A percentile compares a stretch with the other conserved stretches of the same genome.
Evolutionary conservation across 1,284 basidiomycete genomes (phyloP).

Genomic region (Cryptococcus sp.): DNA sequence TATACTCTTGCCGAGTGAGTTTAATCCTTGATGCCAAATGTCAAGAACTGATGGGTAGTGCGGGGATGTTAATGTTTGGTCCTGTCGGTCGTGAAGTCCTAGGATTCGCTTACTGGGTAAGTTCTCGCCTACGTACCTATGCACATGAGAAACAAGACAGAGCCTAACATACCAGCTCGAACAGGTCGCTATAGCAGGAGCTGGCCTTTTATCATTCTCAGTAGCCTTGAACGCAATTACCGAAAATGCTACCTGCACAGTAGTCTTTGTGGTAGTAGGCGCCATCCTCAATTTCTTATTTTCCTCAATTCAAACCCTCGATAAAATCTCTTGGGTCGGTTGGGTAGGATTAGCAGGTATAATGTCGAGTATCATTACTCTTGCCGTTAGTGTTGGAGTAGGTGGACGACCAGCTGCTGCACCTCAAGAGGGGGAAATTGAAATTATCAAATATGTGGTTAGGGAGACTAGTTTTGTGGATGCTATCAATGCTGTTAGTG

Average conservation of each 20-base stretch:
- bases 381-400: constrained; percentile 46
- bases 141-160: not conserved
- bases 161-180: constrained; percentile 7
- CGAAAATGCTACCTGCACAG: constrained; percentile 41
- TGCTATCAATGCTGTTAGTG: constrained; percentile 41
- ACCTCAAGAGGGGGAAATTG: constrained; percentile 24
- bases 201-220: constrained; percentile 33
- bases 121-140: too few relatives aligned
- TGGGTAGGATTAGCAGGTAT: constrained; percentile 34
- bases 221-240: constrained; percentile 48
- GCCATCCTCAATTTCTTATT: constrained; percentile 28
- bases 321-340: constrained; percentile 42
- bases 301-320: constrained; percentile 40
- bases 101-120: constrained; percentile 29
- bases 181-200: constrained; percentile 24
- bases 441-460: constrained; percentile 23
- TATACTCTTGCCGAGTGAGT: constrained; percentile 21
- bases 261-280: constrained; percentile 38
- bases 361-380: constrained; percentile 39
- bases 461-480: constrained; percentile 29
- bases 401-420: constrained; percentile 36
- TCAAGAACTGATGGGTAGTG: constrained; percentile 13
- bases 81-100: constrained; percentile 32
- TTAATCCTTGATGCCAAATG: not conserved
- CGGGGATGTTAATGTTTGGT: constrained; percentile 33